A percentile compares a stretch with the other conserved stretches of the same genome.
Evolutionary conservation across 371 early-diverging fungal species (phyloP).

Genomic region (Mortierella sp.): DNA sequence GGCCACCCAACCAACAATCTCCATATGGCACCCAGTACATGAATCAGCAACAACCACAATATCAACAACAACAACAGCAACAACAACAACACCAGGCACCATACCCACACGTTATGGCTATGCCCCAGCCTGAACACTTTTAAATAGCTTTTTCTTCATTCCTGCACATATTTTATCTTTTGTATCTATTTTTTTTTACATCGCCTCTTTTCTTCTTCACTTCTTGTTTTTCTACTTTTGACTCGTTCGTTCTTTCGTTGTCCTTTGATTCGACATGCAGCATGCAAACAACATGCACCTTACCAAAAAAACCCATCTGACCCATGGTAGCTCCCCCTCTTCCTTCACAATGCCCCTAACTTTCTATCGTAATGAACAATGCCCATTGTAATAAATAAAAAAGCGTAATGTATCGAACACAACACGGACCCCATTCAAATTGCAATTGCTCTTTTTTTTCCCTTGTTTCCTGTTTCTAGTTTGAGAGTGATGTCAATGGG

Average conservation of each 20-base stretch:
- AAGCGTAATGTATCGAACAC: too few relatives aligned
- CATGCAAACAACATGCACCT: not conserved
- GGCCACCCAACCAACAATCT: constrained; percentile 26
- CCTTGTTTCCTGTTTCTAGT: too few relatives aligned
- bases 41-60: constrained; percentile 13
- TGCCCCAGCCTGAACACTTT: constrained; percentile 57
- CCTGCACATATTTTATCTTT: not conserved
- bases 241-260: too few relatives aligned
- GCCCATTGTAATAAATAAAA: too few relatives aligned
- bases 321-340: too few relatives aligned
- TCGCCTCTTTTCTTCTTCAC: not conserved
- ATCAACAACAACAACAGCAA: not conserved
- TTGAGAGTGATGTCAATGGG: too few relatives aligned
- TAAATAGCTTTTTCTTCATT: not conserved
- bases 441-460: too few relatives aligned
- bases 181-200: not conserved
- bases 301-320: not conserved
- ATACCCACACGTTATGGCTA: constrained; percentile 34
- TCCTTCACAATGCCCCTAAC: too few relatives aligned
- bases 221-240: not conserved
- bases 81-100: not conserved
- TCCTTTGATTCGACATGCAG: too few relatives aligned
- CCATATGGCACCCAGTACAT: constrained; percentile 36
- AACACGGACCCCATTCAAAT: too few relatives aligned
- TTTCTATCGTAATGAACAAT: too few relatives aligned